Base-by-base conservation (phyloP, 2,329 filamentous ascomycete species). In the Alternaria sp. region DNA sequence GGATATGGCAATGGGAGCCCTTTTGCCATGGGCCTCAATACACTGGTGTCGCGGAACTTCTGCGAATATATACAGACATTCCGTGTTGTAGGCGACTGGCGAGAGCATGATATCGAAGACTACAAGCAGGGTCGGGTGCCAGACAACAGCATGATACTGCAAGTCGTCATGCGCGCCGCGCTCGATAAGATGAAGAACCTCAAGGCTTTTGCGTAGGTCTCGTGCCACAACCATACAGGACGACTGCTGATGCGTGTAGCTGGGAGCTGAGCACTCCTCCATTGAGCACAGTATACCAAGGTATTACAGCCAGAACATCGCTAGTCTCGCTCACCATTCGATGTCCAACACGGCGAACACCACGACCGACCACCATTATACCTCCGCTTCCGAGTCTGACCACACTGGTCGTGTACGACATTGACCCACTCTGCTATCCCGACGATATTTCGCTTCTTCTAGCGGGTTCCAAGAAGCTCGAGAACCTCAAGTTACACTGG, bases 91-190 rank as follows among this genome's bases (percentile, higher is more conserved):
- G 86, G 86, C 23, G 80, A 85, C 26, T 88, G 84, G 84, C 80
- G 80, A 53, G 86, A 87, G 67, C 76, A 80, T 50, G 84, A 85
- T 51, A 66, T 84, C 23, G 83, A 87, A 51, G 85, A 88, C 61
- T 84, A 86, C 72, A 82, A 83, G 55, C 82, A 82, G 44, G 86
- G 86, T 0, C 78, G 85, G 36, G 83, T 88, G 52, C 85, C 86
- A n/a, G 86, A 88, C 74, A 86, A 83, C 42, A 84, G 81, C 36
- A 88, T 88, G 84, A 81, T 89, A 79, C 76, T 88, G 67, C 87
- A 86, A 69, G 84, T 87, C 49, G 80, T 83, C 2, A 78, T 87
- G 50, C 82, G 86, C 56, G 85, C 84, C 3, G 85, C 84, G 2
- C 76, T 87, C 33, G 85, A 88, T 72, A 83, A 80, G 71, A 88